phyloP scores from a whole-genome alignment of 2,329 filamentous ascomycete species.

The Trichoderma asperellum region DNA sequence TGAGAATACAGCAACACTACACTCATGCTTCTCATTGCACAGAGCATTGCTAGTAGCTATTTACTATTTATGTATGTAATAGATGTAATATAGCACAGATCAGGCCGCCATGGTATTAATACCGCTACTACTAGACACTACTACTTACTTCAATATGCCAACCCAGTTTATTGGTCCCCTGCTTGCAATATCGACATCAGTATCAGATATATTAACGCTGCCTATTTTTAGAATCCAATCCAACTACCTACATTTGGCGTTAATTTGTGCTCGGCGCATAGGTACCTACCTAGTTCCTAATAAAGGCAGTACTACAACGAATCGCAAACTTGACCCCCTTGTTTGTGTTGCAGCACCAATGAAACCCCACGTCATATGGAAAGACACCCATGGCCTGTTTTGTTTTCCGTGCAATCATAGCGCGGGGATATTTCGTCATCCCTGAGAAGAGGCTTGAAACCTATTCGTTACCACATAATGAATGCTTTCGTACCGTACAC shows the following conservation, averaged over 20 bases:
- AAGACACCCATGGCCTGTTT: not conserved
- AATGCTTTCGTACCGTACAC: not conserved
- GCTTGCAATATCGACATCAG: not conserved
- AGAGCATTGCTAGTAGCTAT: not conserved
- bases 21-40: not conserved
- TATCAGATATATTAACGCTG: not conserved
- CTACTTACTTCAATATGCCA: not conserved
- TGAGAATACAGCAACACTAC: not conserved
- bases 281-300: not conserved
- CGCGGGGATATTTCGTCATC: not conserved
- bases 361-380: not conserved
- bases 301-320: not conserved
- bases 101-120: not conserved
- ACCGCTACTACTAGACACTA: not conserved
- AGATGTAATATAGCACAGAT: not conserved
- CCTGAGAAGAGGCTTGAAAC: not conserved
- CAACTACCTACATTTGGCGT: not conserved
- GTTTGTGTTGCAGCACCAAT: constrained; percentile 4
- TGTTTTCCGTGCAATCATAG: constrained; percentile 15
- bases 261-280: not conserved
- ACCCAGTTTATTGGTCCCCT: not conserved
- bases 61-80: not conserved
- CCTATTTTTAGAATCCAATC: not conserved
- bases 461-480: not conserved
- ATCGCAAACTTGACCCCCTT: not conserved